phyloP scores from a whole-genome alignment of 441 rosid genomes.

The Omphalea diandra region DNA sequence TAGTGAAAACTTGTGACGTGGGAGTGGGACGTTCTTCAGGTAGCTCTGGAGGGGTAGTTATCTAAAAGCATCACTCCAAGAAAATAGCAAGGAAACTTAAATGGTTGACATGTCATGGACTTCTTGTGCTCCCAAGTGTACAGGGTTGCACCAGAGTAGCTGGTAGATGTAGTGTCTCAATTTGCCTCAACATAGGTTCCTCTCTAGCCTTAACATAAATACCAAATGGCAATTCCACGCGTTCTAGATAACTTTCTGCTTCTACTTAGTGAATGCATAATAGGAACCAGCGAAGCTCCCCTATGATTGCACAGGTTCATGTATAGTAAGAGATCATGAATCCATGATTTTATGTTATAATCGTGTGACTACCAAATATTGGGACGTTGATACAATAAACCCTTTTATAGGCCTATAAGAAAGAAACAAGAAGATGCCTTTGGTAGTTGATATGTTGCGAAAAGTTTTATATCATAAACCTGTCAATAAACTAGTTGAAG shows the following conservation, averaged over 20 bases:
- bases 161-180: not conserved
- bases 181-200: not conserved
- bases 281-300: not conserved
- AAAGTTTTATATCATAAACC: not conserved
- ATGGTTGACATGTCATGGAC: not conserved
- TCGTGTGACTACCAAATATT: not conserved
- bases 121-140: no score
- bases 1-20: no score
- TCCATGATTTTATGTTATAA: no score
- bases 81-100: not conserved
- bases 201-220: not conserved
- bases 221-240: not conserved
- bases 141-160: no score
- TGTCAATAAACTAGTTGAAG: not conserved
- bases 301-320: constrained; percentile 1
- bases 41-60: not conserved
- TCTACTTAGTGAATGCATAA: not conserved
- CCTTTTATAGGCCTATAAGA: not conserved
- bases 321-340: not conserved
- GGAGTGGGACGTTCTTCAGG: not conserved
- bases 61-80: not conserved
- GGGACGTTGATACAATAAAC: not conserved
- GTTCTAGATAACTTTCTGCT: not conserved
- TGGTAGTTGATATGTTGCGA: not conserved
- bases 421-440: not conserved